Evolutionary conservation across 495 filamentous ascomycete species (phyloP), one percentile per base, ranked within the genome.

Genomic region (Hypoxylon perforatum): DNA sequence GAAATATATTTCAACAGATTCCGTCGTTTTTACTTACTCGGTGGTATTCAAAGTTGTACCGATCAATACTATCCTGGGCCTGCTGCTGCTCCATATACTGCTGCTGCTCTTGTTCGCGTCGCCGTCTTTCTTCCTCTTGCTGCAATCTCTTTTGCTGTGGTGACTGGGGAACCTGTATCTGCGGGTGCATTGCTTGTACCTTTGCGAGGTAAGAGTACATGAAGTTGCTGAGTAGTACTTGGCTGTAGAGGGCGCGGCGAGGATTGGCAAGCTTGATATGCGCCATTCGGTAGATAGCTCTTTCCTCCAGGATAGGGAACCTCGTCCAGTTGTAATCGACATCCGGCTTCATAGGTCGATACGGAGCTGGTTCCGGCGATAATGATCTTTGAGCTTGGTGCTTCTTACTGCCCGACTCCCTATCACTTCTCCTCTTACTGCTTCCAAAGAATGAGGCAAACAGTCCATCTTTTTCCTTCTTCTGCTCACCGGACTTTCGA

Each of bases 141-240:
- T 87, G 82, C 30, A 82, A 81, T 53, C 86, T 80, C 77, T 88
- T 86, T 61, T 85, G 86, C 65, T 88, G 83, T 44, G 86, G 85
- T 38, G 87, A 85, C 56, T 87, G 83, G 45, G 90, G 90, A 47
- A 93, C 86, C 69, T 93, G 88, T 67, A 97, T 88, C 65, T 94
- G 91, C 25, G 96, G 95, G 73, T 98, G 95, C 90, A 97, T 97
- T 65, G 95, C 92, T 78, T 99, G 95, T 33, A 99, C 95, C 78
- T 98, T 98, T 52, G 94, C 96, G 65, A 99, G 86, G 75, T 99
- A 99, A 28, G 92, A 94, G 82, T 99, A 99, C 95, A 99, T 99
- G 77, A 99, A 99, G 71, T 99, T 99, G 78, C 94, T 97, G 68
- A 99, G 88, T 52, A 99, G 84, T 21, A 99, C 95, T 74, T 99